Base-by-base conservation (phyloP, 148 eudicot genomes). In the Silene uniflora region DNA sequence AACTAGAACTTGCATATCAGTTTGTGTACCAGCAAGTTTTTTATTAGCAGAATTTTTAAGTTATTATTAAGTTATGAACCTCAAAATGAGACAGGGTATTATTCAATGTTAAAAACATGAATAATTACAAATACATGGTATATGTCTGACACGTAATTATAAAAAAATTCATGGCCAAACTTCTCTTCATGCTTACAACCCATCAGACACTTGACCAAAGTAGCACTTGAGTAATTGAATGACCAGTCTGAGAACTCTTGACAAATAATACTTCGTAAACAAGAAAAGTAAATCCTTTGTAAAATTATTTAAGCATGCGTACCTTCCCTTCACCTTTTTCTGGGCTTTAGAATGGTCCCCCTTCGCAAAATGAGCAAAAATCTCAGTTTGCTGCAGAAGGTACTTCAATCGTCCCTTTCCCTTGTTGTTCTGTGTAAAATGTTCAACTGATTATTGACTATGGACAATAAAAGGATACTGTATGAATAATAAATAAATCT, bases 331-430 rank as follows among this genome's bases (percentile, higher is more conserved):
- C 0, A 44, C 64, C 88, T 89, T 88, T 79, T 88, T 95, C 80
- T 78, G 79, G 10, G 91, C 47, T 11, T 86, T 71, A 74, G 98
- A 85, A 49, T 83, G 93, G 44, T 86, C 98, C 62, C 91, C 91
- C 84, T 92, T 90, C 59, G 98, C 97, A 85, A 95, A 95, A 86
- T 95, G 98, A 47, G 98, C 92, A 89, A 95, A 95, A 75, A 95
- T 82, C 78, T 95, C 98, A 0, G 98, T 95, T 75, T 95, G 98
- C 88, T 95, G 93, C 76, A 95, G 80, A 67, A 95, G 96, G 74
- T 90, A 95, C 81, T 89, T 90, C 83, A 95, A 81, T 12, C 93
- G 97, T 24, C 98, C 98, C 84, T 95, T 87, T 27, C 98, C 98
- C 86, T 84, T 92, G 83, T 85, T 92, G 78, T 95, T 95, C 98